phyloP scores from a whole-genome alignment of 495 filamentous ascomycete species.

The Amphirosellinia nigrospora region DNA sequence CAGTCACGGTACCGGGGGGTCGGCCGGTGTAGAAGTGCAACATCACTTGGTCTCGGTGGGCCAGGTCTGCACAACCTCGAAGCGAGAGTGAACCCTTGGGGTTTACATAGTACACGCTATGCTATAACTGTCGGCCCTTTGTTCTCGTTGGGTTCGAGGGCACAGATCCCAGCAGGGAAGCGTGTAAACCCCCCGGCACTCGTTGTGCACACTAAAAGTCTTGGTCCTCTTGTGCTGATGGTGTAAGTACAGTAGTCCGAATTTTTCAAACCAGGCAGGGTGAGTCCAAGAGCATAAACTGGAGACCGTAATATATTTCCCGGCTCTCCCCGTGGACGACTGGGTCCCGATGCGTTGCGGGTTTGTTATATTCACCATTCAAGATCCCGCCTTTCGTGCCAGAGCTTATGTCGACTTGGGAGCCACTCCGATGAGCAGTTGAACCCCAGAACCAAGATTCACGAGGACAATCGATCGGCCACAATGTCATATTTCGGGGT shows the following conservation, averaged over 20 bases:
- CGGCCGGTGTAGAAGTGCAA: background rate
- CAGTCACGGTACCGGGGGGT: background rate
- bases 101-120: conserved; percentile 7
- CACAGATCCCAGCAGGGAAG: conserved; percentile 2
- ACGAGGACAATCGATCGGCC: conserved; percentile 16
- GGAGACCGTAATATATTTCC: conserved; percentile 17
- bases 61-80: conserved; percentile 3
- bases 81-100: background rate
- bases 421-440: conserved; percentile 9
- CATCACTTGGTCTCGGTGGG: background rate
- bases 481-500: conserved; percentile 23
- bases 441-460: background rate
- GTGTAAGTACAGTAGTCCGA: background rate
- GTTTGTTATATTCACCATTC: conserved; percentile 6
- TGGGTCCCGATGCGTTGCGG: conserved; percentile 13
- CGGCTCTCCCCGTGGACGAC: conserved; percentile 11
- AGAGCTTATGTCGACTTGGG: background rate
- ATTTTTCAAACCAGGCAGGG: conserved; percentile 3
- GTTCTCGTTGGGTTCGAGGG: conserved; percentile 13
- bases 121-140: background rate
- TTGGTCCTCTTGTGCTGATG: background rate
- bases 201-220: conserved; percentile 7
- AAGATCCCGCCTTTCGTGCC: conserved; percentile 11
- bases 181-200: conserved; percentile 10
- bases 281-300: background rate